phyloP scores from a whole-genome alignment of 2,329 filamentous ascomycete genomes.

The Dothideomycetes sp. region DNA sequence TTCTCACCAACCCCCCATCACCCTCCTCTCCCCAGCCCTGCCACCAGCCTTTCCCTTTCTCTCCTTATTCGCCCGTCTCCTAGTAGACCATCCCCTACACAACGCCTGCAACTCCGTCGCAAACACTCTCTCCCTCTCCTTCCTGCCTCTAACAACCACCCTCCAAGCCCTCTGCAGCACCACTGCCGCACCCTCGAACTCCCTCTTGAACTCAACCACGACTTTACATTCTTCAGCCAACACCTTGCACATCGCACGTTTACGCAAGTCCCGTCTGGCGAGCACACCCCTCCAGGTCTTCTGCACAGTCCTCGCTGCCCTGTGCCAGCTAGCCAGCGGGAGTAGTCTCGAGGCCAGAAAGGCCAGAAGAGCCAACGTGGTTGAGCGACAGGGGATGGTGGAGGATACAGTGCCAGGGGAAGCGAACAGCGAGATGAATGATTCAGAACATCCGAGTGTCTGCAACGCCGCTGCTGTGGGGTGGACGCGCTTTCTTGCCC shows the following conservation, averaged over 20 bases:
- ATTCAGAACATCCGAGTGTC: slow-evolving; percentile 25
- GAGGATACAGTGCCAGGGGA: slow-evolving; percentile 15
- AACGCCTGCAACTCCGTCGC: slow-evolving; percentile 34
- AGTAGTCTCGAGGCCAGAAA: slow-evolving; percentile 50
- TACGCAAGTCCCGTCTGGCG: slow-evolving; percentile 19
- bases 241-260: slow-evolving; percentile 27
- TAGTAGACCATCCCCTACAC: slow-evolving; percentile 28
- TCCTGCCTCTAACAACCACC: no score
- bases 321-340: slow-evolving; percentile 35
- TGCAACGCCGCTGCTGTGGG: slow-evolving; percentile 20
- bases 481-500: slow-evolving; percentile 5
- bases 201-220: slow-evolving; percentile 27
- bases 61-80: no score
- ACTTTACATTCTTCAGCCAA: slow-evolving; percentile 36
- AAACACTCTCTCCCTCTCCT: slow-evolving; percentile 24
- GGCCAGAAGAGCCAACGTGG: slow-evolving; percentile 45
- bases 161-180: slow-evolving; percentile 35
- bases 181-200: slow-evolving; percentile 30
- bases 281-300: slow-evolving; percentile 35
- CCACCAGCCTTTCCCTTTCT: no score
- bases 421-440: slow-evolving; percentile 33
- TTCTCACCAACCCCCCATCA: slow-evolving; percentile 16
- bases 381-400: slow-evolving; percentile 41
- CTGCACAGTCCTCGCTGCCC: slow-evolving; percentile 44
- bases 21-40: slow-evolving; percentile 20